Evolutionary conservation across 345 rosid species (phyloP), one percentile per base, ranked within the genome.

Genomic region (Turritis glabra): DNA sequence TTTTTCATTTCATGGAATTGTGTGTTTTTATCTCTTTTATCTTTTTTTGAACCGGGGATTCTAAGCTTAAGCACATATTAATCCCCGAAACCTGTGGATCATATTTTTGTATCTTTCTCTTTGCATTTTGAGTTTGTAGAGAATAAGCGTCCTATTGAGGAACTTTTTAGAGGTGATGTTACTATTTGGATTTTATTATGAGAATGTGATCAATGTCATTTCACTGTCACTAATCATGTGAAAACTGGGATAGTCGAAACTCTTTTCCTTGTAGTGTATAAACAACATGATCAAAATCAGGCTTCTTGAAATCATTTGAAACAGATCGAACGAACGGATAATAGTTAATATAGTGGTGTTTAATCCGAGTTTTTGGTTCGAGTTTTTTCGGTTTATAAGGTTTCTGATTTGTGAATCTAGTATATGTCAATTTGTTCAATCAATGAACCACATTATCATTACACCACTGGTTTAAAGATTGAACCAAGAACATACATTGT

Each of bases 81-180:
- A 19, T 48, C 47, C 27, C 13, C 25, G 14, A 10, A 9, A 9
- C 15, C 3, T 21, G 15, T 5, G 25, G 14, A 48, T 1, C 11
- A 0, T 48, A 5, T 48, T 4, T 10, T 21, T 50, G 10, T 5
- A 15, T 51, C 14, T 1, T 51, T 22, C 2, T 21, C n/a, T 44
- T 21, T 9, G 52, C 18, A 51, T 38, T 61, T 58, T 37, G 46
- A 66, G 25, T 74, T 74, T 74, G 7, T 38, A 23, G 25, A 22
- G n/a, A 73, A 73, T 73, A 73, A 73, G 40, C 8, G 11, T 64
- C 56, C 64, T 21, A 55, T 15, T 15, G 44, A 64, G 64, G 55
- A 73, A 41, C 64, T 30, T 54, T 41, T 14, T 40, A 64, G 25
- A 17, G 40, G 40, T 62, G 38, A 35, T 21, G 66, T 48, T 48